phyloP scores from a whole-genome alignment of 2,329 filamentous ascomycete species.

The Chaetomiaceae sp. region DNA sequence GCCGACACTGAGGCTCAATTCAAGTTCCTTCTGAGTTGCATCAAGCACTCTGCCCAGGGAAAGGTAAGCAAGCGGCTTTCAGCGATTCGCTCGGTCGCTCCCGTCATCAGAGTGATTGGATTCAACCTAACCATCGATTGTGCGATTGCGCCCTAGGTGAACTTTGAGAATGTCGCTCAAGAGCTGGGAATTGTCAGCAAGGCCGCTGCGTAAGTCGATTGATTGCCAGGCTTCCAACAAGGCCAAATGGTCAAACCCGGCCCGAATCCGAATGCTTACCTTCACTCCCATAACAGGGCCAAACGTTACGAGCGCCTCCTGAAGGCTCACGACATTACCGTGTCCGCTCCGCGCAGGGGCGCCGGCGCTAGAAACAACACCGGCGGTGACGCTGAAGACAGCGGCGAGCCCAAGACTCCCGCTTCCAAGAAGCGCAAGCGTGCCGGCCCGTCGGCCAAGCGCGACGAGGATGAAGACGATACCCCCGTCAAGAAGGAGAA shows the following conservation, averaged over 20 bases:
- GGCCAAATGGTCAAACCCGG: too few relatives aligned
- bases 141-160: constrained; percentile 48
- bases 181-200: constrained; percentile 61
- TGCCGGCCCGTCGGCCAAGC: background rate
- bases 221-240: too few relatives aligned
- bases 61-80: constrained; percentile 43
- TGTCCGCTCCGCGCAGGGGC: constrained; percentile 10
- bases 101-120: too few relatives aligned
- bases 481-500: constrained; percentile 24
- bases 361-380: too few relatives aligned
- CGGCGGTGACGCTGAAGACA: background rate
- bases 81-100: background rate
- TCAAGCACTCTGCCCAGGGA: constrained; percentile 55
- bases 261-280: too few relatives aligned
- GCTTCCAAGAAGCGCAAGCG: constrained; percentile 16
- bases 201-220: constrained; percentile 69
- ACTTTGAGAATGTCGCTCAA: constrained; percentile 60
- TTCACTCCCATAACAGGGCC: constrained; percentile 17
- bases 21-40: constrained; percentile 63
- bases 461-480: constrained; percentile 9
- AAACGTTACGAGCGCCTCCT: constrained; percentile 30
- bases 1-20: constrained; percentile 53
- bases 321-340: constrained; percentile 24
- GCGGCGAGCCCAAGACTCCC: constrained; percentile 5
- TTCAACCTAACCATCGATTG: constrained; percentile 7